These are phyloP conservation scores for Cryptococcus sp. DNA, from an alignment of 1,284 basidiomycete species.

Conservation along the genomic window DNA sequence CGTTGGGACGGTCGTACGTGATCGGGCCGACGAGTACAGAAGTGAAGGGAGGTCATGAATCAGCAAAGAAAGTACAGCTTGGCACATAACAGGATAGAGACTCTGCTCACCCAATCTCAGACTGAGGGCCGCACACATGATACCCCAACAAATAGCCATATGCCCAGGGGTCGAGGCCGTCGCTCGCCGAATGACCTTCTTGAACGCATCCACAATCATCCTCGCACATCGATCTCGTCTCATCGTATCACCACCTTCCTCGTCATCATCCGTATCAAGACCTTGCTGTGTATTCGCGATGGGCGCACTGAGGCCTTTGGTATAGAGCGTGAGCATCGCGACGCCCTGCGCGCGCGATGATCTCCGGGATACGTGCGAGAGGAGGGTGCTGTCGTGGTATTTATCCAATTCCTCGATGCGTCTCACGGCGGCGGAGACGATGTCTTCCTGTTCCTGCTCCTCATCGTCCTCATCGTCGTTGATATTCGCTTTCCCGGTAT, in stretches of 20 bases:
- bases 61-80: neutral
- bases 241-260: conserved; percentile 33
- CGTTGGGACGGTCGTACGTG: no score
- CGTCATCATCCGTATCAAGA: conserved; percentile 5
- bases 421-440: conserved; percentile 1
- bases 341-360: conserved; percentile 91
- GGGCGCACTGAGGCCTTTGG: conserved; percentile 72
- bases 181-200: conserved; percentile 65
- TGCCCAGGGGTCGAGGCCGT: conserved; percentile 67
- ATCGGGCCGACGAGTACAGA: no score
- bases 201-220: conserved; percentile 65
- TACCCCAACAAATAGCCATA: conserved; percentile 85
- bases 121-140: conserved; percentile 74
- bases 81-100: neutral
- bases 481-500: neutral
- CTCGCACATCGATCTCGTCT: conserved; percentile 13
- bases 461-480: neutral
- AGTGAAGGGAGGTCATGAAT: no score
- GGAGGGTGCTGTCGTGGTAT: conserved; percentile 78
- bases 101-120: conserved; percentile 68
- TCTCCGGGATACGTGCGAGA: conserved; percentile 84
- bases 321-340: conserved; percentile 85
- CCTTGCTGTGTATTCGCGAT: conserved; percentile 11
- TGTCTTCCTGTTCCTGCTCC: conserved; percentile 26
- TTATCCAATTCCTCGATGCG: conserved; percentile 66